Percentiles rank a stretch among this genome's conserved stretches.
phyloP scores from a whole-genome alignment of 371 early-diverging fungal species.

The Saksenaea vasiformis region DNA sequence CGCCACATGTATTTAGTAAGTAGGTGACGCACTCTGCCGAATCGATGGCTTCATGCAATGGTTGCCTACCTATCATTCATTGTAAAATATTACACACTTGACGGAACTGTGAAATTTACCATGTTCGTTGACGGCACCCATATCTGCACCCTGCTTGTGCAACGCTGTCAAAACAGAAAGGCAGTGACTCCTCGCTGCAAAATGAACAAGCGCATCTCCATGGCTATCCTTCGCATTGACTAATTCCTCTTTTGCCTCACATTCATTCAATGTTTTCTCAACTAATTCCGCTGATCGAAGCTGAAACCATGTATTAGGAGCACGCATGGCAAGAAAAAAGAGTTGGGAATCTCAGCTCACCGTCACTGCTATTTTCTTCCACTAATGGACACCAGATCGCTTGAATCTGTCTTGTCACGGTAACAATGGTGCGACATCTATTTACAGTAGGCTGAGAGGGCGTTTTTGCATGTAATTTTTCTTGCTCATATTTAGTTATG shows the following conservation, averaged over 20 bases:
- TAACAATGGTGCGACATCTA: too few species aligned
- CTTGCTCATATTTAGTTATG: too few species aligned
- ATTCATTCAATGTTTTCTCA: not conserved
- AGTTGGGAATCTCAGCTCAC: not conserved
- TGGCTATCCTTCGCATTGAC: constrained; percentile 35
- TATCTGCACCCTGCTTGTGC: constrained; percentile 31
- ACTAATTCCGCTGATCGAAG: not conserved
- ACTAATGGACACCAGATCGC: too few species aligned
- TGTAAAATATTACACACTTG: not conserved
- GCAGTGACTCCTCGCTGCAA: constrained; percentile 46
- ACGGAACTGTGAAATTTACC: constrained; percentile 24
- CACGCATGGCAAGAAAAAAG: not conserved
- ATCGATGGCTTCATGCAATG: constrained; percentile 55
- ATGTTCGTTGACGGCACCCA: constrained; percentile 48
- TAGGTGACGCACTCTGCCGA: constrained; percentile 35
- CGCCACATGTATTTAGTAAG: constrained; percentile 30
- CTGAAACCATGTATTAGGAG: not conserved
- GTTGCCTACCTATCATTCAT: constrained; percentile 36
- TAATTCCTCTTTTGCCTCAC: not conserved
- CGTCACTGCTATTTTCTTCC: too few species aligned
- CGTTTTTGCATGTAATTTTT: too few species aligned
- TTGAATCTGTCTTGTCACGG: too few species aligned
- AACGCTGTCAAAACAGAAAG: constrained; percentile 29
- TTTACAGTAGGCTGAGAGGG: too few species aligned
- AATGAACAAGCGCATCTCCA: constrained; percentile 54